Conservation (phyloP, 1,284 basidiomycete species). For the Rhodofomes roseus region DNA sequence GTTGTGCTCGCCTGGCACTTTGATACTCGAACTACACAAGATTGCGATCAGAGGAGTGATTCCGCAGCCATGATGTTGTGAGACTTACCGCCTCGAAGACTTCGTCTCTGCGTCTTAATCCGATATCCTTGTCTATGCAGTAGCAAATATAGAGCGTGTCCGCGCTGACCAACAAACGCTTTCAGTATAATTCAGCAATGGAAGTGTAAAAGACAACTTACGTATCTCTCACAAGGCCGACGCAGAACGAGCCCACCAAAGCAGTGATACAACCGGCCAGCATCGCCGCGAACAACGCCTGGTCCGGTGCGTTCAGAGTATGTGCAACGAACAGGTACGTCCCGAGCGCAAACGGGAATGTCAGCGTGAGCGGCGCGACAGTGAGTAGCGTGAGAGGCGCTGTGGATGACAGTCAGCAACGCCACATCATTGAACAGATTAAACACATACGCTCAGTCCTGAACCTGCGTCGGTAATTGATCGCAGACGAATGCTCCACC, state of each 20-base stretch:
- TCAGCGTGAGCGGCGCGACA: constrained; percentile 75
- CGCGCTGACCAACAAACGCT: constrained; percentile 35
- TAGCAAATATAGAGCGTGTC: constrained; percentile 89
- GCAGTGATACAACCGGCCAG: constrained; percentile 80
- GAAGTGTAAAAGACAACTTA: constrained; percentile 29
- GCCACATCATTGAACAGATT: not conserved
- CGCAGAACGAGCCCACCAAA: constrained; percentile 78
- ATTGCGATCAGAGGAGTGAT: not conserved
- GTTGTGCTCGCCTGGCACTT: constrained; percentile 36
- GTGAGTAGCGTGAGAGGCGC: constrained; percentile 73
- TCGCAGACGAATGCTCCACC: constrained; percentile 35
- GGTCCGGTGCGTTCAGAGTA: constrained; percentile 70
- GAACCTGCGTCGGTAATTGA: constrained; percentile 45
- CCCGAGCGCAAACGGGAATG: constrained; percentile 74
- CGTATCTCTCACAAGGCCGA: constrained; percentile 80
- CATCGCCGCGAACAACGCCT: constrained; percentile 75
- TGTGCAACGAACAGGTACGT: constrained; percentile 90
- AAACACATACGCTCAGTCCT: constrained; percentile 51
- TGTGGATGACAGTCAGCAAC: constrained; percentile 27
- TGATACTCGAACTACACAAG: constrained; percentile 40
- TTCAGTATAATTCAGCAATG: not conserved
- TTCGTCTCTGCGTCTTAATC: constrained; percentile 58
- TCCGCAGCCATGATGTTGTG: not conserved
- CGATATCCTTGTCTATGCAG: constrained; percentile 79
- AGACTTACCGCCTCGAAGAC: constrained; percentile 69